Base-by-base conservation (phyloP, 305 asterid genomes). In the Lippia alba region DNA sequence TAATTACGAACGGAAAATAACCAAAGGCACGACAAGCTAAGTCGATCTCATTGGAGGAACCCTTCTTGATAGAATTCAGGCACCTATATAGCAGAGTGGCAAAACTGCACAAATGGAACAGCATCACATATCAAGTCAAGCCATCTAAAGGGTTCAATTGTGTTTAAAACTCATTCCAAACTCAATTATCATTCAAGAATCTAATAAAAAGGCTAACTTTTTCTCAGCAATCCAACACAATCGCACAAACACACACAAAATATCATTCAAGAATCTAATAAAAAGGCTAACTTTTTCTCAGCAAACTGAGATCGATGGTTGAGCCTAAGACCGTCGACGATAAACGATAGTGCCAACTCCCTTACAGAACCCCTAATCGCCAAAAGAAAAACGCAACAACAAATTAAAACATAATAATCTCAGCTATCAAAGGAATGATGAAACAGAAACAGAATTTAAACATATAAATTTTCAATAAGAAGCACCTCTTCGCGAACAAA, bases 21-120 rank as follows among this genome's bases (percentile, higher is more conserved):
- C 78, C 80, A 11, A 79, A 73, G 61, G 78, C 78, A 15, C 40
- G 75, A 68, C 70, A 75, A 63, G 83, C 79, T 46, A 74, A 61
- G 71, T 36, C 74, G 67, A 78, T 78, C 76, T 81, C 85, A 51
- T 74, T 78, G 51, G 79, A 50, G 44, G 82, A 67, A 20, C 80
- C 80, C 71, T 53, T 64, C 61, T 74, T 78, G 61, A 78, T 57
- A 12, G 83, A 81, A 67, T 71, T 61, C 59, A 74, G 64, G 53
- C 77, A 78, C 60, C 80, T 59, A 54, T 78, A 70, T 3, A 76
- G 66, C 63, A 81, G 51, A 20, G 78, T 77, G 3, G 75, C 74
- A 44, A 71, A 81, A 55, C 85, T 77, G 78, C 53, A 79, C 44
- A 46, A 56, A 33, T 12, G 51, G 16, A 76, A 50, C 50, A 49